Evolutionary conservation across 1,284 basidiomycete genomes (phyloP).

Genomic region (Papiliotrema nemorosa): DNA sequence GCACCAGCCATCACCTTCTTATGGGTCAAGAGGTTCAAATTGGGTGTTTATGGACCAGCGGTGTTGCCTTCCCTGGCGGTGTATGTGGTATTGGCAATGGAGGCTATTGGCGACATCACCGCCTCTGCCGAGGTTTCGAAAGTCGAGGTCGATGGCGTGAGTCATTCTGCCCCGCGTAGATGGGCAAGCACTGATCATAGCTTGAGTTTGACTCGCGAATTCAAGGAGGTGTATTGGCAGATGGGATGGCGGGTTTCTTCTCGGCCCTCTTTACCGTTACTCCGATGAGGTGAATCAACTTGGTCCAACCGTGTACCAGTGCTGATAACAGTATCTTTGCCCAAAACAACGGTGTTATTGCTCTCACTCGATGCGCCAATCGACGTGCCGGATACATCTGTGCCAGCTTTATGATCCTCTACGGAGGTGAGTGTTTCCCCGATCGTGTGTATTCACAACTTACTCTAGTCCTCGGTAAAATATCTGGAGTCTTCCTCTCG

Average conservation of each 20-base stretch:
- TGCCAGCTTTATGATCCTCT: conserved; percentile 4
- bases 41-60: conserved; percentile 72
- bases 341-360: conserved; percentile 78
- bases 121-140: conserved; percentile 77
- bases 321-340: conserved; percentile 65
- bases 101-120: conserved; percentile 82
- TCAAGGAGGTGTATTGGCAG: conserved; percentile 74
- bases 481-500: conserved; percentile 72
- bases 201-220: conserved; percentile 72
- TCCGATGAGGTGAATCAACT: conserved; percentile 49
- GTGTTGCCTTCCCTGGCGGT: conserved; percentile 79
- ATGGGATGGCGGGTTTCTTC: conserved; percentile 59
- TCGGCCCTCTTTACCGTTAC: conserved; percentile 76
- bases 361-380: conserved; percentile 72
- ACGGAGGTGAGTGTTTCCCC: conserved; percentile 6
- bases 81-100: conserved; percentile 65
- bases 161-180: not conserved
- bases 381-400: conserved; percentile 50
- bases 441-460: conserved; percentile 3
- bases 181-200: not conserved
- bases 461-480: conserved; percentile 61
- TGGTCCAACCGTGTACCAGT: not conserved
- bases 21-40: conserved; percentile 68
- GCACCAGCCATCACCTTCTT: conserved; percentile 76
- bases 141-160: conserved; percentile 59